Conservation (phyloP, 2,329 filamentous ascomycete genomes). For the Sporothrix sp. region DNA sequence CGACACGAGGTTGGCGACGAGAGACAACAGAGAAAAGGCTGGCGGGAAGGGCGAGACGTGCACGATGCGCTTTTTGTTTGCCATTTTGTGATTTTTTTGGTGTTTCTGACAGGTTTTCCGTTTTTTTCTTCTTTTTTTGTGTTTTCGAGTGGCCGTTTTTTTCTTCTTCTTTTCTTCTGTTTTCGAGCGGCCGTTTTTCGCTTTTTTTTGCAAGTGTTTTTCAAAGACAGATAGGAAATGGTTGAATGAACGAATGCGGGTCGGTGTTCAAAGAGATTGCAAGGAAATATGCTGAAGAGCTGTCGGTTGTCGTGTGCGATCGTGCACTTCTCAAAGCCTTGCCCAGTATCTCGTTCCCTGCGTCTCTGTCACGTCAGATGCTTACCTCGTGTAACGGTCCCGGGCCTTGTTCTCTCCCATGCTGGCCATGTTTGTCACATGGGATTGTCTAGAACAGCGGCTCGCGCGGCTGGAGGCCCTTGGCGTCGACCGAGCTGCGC, state of each 20-base stretch:
- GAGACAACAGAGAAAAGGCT: neutral
- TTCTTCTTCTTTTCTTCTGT: neutral
- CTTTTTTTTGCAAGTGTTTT: neutral
- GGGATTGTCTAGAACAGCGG: conserved; percentile 4
- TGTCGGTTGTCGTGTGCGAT: conserved; percentile 3
- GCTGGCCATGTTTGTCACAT: neutral
- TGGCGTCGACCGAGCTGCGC: conserved; percentile 42
- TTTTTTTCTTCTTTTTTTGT: neutral
- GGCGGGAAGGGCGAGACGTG: too few relatives aligned
- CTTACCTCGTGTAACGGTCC: neutral
- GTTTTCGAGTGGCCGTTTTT: neutral
- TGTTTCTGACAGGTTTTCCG: neutral
- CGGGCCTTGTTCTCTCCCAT: too few relatives aligned
- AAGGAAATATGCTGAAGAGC: conserved; percentile 17
- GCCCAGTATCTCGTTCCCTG: neutral
- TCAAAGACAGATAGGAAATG: conserved; percentile 17
- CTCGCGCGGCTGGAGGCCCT: conserved; percentile 18
- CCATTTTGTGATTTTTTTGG: too few relatives aligned
- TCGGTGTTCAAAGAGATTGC: conserved; percentile 17
- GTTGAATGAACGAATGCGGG: conserved; percentile 22
- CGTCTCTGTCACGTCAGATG: neutral
- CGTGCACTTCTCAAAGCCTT: too few relatives aligned
- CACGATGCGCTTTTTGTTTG: too few relatives aligned
- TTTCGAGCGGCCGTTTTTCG: neutral
- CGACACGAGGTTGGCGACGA: too few relatives aligned